Evolutionary conservation across 2,329 filamentous ascomycete species (phyloP), one percentile per base, ranked within the genome.

Genomic region (Fusarium pseudocircinatum): DNA sequence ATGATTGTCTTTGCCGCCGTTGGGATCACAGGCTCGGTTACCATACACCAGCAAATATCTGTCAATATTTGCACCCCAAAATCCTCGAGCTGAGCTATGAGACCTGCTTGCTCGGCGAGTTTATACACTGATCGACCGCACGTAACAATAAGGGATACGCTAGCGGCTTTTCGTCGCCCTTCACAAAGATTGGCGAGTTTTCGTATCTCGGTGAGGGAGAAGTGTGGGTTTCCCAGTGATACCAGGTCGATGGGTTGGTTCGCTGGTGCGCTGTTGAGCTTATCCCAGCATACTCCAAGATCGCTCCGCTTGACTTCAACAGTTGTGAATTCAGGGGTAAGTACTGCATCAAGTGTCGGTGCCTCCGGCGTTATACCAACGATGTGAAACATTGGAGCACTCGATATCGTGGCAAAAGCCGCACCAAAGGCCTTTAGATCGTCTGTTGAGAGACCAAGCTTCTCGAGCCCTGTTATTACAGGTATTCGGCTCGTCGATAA

Each of bases 321-420:
- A 20, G 53, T 18, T 3, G 20, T 22, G 13, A 43, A 22, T 1
- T 37, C 53, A 22, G 53, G n/a, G 5, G 54, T 26, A 2, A 32
- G 11, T 0, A 72, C 56, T 15, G 60, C 20, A 1, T 71, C 42
- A 3, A 76, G 52, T 0, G 26, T 63, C 6, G 46, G 43, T n/a
- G 74, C 74, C 24, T 76, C 74, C 16, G 74, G 74, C 1, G 74
- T 76, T 6, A 73, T 26, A 4, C 61, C 59, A 7, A 67, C 60
- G 7, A 76, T 76, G 16, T 76, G 74, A 34, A 76, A 76, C 74
- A 76, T 73, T 6, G 75, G 73, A 1, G 75, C 75, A 6, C 73
- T 68, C 1, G 75, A 75, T 26, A 59, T 58, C 0, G 75, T 77
- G 11, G 73, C 75, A 11, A 77, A 77, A 2, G 75, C 75, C 0